These are phyloP conservation scores for Cryptococcus sp. DNA, from an alignment of 1,284 basidiomycete genomes.

Conservation along the genomic window DNA sequence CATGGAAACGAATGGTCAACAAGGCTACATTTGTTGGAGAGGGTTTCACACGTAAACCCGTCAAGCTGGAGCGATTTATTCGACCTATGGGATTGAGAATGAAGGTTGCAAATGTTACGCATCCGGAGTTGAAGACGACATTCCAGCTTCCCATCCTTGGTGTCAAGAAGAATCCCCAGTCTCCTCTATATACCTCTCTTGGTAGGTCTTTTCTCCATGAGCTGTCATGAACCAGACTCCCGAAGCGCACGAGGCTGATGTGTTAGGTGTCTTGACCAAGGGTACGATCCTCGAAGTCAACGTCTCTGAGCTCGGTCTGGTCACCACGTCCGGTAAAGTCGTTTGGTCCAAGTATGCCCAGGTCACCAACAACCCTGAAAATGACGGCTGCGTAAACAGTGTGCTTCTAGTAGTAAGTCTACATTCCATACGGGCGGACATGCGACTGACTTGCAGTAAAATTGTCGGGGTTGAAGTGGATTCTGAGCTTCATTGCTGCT, in stretches of 20 bases:
- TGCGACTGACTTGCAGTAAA: too few relatives aligned
- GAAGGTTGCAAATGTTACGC: constrained; percentile 98
- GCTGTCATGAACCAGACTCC: too few relatives aligned
- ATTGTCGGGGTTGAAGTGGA: too few relatives aligned
- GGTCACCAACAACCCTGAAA: constrained; percentile 80
- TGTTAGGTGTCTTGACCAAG: constrained; percentile 88
- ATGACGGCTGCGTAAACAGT: background rate
- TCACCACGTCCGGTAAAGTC: constrained; percentile 95
- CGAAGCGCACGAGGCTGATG: background rate
- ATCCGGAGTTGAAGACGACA: constrained; percentile 96
- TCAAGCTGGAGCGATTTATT: constrained; percentile 98
- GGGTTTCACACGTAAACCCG: constrained; percentile 96
- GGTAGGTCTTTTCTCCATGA: constrained; percentile 15
- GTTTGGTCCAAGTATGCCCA: constrained; percentile 85
- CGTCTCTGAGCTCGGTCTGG: constrained; percentile 93
- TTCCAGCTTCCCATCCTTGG: constrained; percentile 98
- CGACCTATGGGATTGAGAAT: constrained; percentile 95
- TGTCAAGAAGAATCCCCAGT: constrained; percentile 99
- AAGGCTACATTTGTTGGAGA: constrained; percentile 99
- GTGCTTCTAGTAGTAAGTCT: too few relatives aligned
- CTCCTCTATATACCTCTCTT: constrained; percentile 83
- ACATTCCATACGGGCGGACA: too few relatives aligned
- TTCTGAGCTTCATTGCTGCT: too few relatives aligned
- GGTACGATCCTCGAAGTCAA: constrained; percentile 99
- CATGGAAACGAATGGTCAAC: constrained; percentile 99